A percentile compares a stretch with the other conserved stretches of the same genome.
Conservation (phyloP, 768 basidiomycete species). For the Fomitopsis pulvina region DNA sequence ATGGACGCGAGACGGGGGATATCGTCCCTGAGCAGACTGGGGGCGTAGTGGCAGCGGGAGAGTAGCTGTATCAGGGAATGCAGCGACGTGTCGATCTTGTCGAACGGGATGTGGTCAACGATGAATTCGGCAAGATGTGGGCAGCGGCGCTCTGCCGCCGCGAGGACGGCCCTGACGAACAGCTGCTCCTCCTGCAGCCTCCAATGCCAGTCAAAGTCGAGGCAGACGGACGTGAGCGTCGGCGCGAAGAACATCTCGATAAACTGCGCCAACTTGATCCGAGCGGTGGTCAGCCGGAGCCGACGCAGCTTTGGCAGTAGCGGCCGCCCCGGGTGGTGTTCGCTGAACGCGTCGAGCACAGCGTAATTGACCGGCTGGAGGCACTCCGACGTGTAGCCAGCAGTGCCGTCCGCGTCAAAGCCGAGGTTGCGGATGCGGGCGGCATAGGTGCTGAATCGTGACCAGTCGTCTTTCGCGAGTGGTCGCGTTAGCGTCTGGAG, state of each 20-base stretch:
- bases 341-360: not conserved
- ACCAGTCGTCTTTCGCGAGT: constrained; percentile 3
- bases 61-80: not conserved
- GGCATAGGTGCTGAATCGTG: constrained; percentile 5
- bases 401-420: constrained; percentile 1
- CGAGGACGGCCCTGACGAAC: not conserved
- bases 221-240: not conserved
- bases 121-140: not conserved
- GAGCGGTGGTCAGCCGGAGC: constrained; percentile 6
- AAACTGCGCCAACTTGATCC: not conserved
- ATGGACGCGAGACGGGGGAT: constrained; percentile 2
- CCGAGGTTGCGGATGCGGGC: constrained; percentile 5
- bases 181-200: not conserved
- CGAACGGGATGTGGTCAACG: not conserved
- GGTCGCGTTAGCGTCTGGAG: not conserved
- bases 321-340: not conserved
- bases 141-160: not conserved
- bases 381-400: not conserved
- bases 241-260: constrained; percentile 3
- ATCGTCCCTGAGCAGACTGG: not conserved
- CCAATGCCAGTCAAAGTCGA: not conserved
- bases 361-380: not conserved
- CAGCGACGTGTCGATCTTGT: not conserved
- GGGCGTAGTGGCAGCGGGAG: not conserved
- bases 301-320: constrained; percentile 3